These are phyloP conservation scores for Dimocarpus longan DNA, from an alignment of 345 rosid species.

Conservation along the genomic window DNA sequence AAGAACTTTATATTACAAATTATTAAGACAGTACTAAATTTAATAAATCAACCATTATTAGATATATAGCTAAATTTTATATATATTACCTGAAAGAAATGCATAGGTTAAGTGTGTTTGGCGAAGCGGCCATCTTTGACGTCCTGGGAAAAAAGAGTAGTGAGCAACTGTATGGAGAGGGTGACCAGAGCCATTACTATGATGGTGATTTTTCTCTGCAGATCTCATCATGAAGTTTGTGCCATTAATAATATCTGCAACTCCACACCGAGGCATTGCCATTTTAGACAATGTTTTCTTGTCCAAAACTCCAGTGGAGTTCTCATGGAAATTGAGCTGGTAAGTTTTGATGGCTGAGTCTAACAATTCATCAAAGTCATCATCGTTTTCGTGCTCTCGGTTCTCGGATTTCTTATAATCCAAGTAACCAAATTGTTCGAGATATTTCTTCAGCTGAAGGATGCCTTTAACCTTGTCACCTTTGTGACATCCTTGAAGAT, in stretches of 20 bases:
- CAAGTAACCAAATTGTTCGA: conserved; percentile 41
- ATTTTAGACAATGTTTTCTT: neutral
- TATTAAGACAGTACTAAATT: too few species aligned
- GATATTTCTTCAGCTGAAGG: conserved; percentile 31
- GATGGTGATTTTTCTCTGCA: neutral
- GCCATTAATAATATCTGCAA: neutral
- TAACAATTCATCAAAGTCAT: conserved; percentile 33
- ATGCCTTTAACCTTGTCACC: conserved; percentile 40
- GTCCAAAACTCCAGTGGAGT: conserved; percentile 30
- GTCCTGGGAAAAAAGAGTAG: neutral
- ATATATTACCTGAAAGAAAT: conserved; percentile 2
- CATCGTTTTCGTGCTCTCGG: conserved; percentile 7
- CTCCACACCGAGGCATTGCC: conserved; percentile 11
- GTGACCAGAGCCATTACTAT: neutral
- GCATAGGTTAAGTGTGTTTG: conserved; percentile 33
- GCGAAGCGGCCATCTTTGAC: conserved; percentile 34
- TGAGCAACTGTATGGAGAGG: conserved; percentile 30
- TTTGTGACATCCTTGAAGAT: conserved; percentile 38
- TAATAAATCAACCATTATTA: too few species aligned
- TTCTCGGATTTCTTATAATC: neutral
- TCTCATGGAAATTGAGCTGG: conserved; percentile 13
- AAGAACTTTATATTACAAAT: too few species aligned
- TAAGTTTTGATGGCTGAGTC: conserved; percentile 36
- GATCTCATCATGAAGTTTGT: conserved; percentile 17
- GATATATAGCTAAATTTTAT: too few species aligned